Evolutionary conservation across 768 basidiomycete species (phyloP).

Genomic region (Sarcomyxa edulis): DNA sequence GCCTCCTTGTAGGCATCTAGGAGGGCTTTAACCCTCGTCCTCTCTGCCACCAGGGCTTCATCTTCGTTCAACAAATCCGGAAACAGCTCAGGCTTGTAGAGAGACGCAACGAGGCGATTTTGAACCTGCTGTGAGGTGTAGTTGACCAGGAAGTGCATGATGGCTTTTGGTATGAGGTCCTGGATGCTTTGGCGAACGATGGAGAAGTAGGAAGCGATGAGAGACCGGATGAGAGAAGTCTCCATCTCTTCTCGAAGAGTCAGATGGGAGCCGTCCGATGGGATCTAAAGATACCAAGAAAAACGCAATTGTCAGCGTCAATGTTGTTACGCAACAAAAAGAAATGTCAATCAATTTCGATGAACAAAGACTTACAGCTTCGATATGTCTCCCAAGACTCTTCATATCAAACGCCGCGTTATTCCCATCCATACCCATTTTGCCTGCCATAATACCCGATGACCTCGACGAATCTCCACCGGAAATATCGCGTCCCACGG

Average conservation of each 20-base stretch:
- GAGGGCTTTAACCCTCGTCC: conserved; percentile 88
- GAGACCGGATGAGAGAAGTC: conserved; percentile 86
- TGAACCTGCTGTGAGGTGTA: conserved; percentile 95
- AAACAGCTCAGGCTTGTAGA: conserved; percentile 96
- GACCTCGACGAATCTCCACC: conserved; percentile 44
- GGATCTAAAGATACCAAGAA: conserved; percentile 34
- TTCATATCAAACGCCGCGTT: conserved; percentile 97
- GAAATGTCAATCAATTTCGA: conserved; percentile 4
- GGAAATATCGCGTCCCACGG: conserved; percentile 63
- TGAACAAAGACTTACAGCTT: conserved; percentile 66
- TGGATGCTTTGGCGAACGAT: conserved; percentile 97
- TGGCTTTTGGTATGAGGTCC: conserved; percentile 94
- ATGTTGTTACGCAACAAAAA: conserved; percentile 6
- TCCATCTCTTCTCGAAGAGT: conserved; percentile 94
- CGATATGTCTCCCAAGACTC: conserved; percentile 94
- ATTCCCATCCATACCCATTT: conserved; percentile 63
- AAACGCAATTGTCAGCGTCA: background rate
- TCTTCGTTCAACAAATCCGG: conserved; percentile 91
- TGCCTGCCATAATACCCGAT: conserved; percentile 62
- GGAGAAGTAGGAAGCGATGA: conserved; percentile 93
- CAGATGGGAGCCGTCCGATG: conserved; percentile 58
- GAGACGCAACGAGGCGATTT: conserved; percentile 86
- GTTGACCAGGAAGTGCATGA: conserved; percentile 98
- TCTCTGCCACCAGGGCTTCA: conserved; percentile 89
- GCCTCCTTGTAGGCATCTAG: conserved; percentile 96